Conservation (phyloP, 192 early-diverging fungal species). For the Coemansia sp. region DNA sequence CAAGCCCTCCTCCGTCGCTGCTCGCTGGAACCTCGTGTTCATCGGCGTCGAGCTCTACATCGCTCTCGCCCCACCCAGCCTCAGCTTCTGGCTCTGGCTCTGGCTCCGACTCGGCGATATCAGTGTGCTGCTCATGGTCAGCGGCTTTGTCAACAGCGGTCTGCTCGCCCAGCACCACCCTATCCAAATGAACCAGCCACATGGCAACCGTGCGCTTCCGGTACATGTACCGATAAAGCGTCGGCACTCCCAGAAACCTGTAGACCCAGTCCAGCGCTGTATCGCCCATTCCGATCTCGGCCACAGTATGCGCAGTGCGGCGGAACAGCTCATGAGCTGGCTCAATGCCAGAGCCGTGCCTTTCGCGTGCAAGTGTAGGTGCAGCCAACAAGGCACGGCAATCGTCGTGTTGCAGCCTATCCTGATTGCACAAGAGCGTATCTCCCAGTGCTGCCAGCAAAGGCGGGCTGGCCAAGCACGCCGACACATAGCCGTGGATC, state of each 20-base stretch:
- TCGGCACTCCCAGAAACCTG: conserved; percentile 23
- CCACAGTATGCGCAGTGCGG: conserved; percentile 14
- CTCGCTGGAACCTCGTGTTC: background rate
- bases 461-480: conserved; percentile 15
- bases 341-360: background rate
- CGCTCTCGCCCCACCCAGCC: conserved; percentile 3
- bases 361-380: no score
- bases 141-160: background rate
- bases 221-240: conserved; percentile 6
- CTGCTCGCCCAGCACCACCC: conserved; percentile 10
- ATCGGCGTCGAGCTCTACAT: background rate
- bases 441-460: conserved; percentile 15
- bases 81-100: background rate
- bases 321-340: conserved; percentile 23
- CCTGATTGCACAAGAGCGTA: background rate
- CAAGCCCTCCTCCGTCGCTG: background rate
- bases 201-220: background rate
- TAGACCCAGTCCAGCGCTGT: conserved; percentile 31
- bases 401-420: background rate
- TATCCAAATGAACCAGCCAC: conserved; percentile 34
- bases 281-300: conserved; percentile 15
- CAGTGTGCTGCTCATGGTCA: background rate
- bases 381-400: background rate
- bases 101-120: background rate
- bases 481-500: conserved; percentile 20